A percentile compares a stretch with the other conserved stretches of the same genome.
These are phyloP conservation scores for Ulota crispa DNA, from an alignment of 225 moss, liverwort and hornwort species.

Conservation along the genomic window DNA sequence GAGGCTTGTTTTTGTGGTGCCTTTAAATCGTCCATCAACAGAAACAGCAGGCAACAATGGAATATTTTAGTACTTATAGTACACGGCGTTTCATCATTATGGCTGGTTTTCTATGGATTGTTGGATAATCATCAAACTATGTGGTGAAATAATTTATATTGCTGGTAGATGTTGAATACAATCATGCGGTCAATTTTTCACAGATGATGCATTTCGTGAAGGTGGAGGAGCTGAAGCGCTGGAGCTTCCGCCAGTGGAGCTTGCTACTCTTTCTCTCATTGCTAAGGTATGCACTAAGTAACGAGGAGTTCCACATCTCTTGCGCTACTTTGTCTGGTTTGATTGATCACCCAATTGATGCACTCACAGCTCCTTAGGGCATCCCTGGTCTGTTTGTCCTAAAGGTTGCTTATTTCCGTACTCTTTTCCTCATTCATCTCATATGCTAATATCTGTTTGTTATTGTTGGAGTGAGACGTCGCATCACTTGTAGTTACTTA, in stretches of 20 bases:
- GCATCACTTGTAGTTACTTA: conserved; percentile 3
- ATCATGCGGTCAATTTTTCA: conserved; percentile 36
- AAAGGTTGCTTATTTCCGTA: not conserved
- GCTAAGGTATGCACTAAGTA: conserved; percentile 69
- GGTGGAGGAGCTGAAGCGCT: conserved; percentile 68
- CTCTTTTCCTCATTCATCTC: not conserved
- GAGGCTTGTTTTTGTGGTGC: not conserved
- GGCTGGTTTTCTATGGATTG: not conserved
- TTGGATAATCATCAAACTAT: not conserved
- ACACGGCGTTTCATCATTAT: not conserved
- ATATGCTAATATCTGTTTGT: conserved; percentile 13
- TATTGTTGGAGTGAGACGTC: not conserved
- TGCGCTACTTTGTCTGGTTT: conserved; percentile 18
- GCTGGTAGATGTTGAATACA: conserved; percentile 28
- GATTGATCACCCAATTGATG: conserved; percentile 2
- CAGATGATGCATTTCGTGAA: conserved; percentile 75
- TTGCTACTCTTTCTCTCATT: conserved; percentile 79
- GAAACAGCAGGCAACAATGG: not conserved
- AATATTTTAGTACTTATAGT: not conserved
- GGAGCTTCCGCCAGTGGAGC: conserved; percentile 88
- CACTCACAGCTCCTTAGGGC: not conserved
- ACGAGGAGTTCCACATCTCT: conserved; percentile 5
- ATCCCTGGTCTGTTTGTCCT: not conserved
- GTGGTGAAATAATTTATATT: not conserved
- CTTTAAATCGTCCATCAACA: not conserved